Conservation (phyloP, 768 basidiomycete genomes). For the Suillus subalutaceus region DNA sequence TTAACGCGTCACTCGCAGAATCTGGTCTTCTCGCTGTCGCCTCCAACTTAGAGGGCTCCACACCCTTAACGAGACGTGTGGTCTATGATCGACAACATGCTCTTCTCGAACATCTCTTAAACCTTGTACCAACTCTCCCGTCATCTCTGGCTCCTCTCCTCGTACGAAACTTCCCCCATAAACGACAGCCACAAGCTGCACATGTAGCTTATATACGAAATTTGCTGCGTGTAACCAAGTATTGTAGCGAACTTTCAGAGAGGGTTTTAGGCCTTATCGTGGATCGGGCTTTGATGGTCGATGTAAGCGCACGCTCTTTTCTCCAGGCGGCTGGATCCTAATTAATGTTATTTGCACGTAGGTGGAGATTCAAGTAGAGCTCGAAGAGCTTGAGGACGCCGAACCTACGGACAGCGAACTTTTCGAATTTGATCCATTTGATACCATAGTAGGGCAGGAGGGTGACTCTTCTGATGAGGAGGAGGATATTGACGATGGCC, state of each 20-base stretch:
- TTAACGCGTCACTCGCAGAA: constrained; percentile 47
- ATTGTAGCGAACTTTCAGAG: constrained; percentile 87
- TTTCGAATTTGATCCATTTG: constrained; percentile 86
- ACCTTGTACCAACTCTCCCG: constrained; percentile 89
- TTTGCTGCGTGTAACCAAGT: constrained; percentile 76
- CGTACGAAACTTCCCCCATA: constrained; percentile 87
- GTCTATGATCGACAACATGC: constrained; percentile 88
- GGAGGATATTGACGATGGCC: constrained; percentile 52
- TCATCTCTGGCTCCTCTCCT: constrained; percentile 86
- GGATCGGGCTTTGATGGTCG: constrained; percentile 94
- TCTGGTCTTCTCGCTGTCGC: constrained; percentile 69
- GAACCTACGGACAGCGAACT: constrained; percentile 54
- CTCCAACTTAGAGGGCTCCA: constrained; percentile 60
- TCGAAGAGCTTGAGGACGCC: constrained; percentile 86
- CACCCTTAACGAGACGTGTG: constrained; percentile 75
- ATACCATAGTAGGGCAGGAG: constrained; percentile 80
- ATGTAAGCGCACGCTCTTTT: constrained; percentile 58
- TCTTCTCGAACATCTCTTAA: constrained; percentile 84
- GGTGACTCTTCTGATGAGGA: constrained; percentile 57
- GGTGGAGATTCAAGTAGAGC: constrained; percentile 97
- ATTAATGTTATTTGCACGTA: constrained; percentile 31
- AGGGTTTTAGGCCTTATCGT: constrained; percentile 85
- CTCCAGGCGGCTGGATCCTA: background rate
- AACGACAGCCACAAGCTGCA: constrained; percentile 76
- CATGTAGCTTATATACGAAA: constrained; percentile 94